A percentile compares a stretch with the other conserved stretches of the same genome.
phyloP scores from a whole-genome alignment of 441 rosid genomes.

The Populus hybrid region DNA sequence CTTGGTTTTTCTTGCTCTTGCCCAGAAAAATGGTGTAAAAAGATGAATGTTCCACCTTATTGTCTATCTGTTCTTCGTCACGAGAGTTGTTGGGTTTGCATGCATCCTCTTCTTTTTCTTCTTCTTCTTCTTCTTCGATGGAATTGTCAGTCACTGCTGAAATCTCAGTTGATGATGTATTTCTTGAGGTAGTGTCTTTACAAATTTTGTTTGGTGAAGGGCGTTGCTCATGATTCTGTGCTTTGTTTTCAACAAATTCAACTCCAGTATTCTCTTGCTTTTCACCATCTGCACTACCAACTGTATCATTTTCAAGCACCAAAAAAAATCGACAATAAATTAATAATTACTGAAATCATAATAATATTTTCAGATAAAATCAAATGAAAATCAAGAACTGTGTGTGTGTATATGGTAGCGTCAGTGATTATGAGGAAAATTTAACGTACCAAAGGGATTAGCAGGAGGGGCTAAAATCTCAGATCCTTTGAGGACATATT shows the following conservation, averaged over 20 bases:
- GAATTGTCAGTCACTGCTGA: slow-evolving; percentile 49
- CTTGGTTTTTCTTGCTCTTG: slow-evolving; percentile 8
- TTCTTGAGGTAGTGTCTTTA: neutral
- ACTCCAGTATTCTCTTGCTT: neutral
- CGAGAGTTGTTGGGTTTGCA: neutral
- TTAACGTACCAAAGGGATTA: slow-evolving; percentile 24
- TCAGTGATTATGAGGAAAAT: too few relatives aligned
- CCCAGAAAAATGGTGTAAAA: slow-evolving; percentile 1
- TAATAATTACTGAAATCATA: neutral
- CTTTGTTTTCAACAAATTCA: slow-evolving; percentile 13
- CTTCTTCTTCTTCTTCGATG: slow-evolving; percentile 6
- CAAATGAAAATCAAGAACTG: neutral
- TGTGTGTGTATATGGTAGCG: neutral
- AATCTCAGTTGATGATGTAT: slow-evolving; percentile 19
- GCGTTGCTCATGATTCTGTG: neutral
- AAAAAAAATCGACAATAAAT: too few relatives aligned
- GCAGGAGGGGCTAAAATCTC: slow-evolving; percentile 23
- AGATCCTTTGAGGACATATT: slow-evolving; percentile 76
- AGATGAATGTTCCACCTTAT: neutral
- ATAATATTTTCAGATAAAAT: neutral
- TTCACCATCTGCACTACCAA: neutral
- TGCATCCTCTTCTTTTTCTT: slow-evolving; percentile 20
- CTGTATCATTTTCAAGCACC: neutral
- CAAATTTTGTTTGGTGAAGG: neutral
- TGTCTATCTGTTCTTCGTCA: neutral